A percentile compares a stretch with the other conserved stretches of the same genome.
Conservation (phyloP, 345 rosid species). For the Camelina laxa region DNA sequence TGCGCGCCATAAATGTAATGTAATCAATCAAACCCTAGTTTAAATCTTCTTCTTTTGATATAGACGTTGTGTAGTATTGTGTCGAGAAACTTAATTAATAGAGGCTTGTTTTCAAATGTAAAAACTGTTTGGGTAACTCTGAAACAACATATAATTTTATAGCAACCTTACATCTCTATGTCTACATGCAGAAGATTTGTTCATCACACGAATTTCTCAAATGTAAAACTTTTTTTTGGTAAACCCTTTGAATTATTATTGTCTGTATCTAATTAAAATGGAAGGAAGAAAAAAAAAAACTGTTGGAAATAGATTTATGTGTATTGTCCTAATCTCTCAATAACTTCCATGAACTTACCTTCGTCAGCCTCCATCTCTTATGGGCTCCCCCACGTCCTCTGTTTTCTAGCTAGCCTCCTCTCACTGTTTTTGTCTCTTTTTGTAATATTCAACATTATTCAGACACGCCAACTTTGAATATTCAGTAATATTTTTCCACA, state of each 20-base stretch:
- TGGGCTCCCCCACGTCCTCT: conserved; percentile 21
- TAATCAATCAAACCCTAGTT: neutral
- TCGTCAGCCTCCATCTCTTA: conserved; percentile 15
- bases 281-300: neutral
- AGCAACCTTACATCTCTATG: neutral
- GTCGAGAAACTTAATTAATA: neutral
- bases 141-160: neutral
- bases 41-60: neutral
- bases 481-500: conserved; percentile 28
- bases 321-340: conserved; percentile 29
- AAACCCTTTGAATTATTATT: neutral
- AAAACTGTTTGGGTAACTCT: neutral
- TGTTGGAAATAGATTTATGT: neutral
- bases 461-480: conserved; percentile 46
- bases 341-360: conserved; percentile 41
- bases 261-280: neutral
- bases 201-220: neutral
- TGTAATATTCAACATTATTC: conserved; percentile 22
- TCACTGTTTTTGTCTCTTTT: neutral
- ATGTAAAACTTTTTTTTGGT: neutral
- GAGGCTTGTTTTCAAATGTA: neutral
- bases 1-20: conserved; percentile 3
- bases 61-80: neutral
- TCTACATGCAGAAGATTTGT: neutral
- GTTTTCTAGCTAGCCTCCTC: conserved; percentile 20